Conservation (phyloP, 1,139 yeast genomes). For the Suhomyces wounanorum region DNA sequence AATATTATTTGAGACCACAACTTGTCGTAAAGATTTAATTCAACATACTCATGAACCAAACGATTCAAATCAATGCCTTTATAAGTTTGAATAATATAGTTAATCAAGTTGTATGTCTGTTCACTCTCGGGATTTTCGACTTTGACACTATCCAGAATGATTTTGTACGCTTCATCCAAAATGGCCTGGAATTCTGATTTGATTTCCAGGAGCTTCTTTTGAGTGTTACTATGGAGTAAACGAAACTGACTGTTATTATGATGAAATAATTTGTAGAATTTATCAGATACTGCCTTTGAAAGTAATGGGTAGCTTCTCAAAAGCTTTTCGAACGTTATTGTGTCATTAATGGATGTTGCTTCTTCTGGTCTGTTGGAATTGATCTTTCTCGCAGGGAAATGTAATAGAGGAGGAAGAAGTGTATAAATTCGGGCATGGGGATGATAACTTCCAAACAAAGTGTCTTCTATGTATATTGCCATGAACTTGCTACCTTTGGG, state of each 20-base stretch:
- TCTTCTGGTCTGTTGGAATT: not conserved
- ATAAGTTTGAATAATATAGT: slow-evolving; percentile 32
- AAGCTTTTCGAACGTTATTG: slow-evolving; percentile 32
- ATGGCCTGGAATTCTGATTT: slow-evolving; percentile 36
- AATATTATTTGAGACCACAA: slow-evolving; percentile 56
- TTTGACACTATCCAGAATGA: slow-evolving; percentile 45
- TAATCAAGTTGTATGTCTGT: slow-evolving; percentile 35
- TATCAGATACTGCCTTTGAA: slow-evolving; percentile 48
- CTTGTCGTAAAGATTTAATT: slow-evolving; percentile 62
- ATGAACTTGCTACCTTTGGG: slow-evolving; percentile 53
- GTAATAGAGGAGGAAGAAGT: slow-evolving; percentile 1
- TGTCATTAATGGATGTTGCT: slow-evolving; percentile 4
- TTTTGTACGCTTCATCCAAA: slow-evolving; percentile 39
- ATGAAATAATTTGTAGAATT: slow-evolving; percentile 46
- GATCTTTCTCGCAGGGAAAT: not conserved
- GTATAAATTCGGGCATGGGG: not conserved
- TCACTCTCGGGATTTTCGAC: slow-evolving; percentile 40
- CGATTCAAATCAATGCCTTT: slow-evolving; percentile 55
- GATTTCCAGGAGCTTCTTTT: slow-evolving; percentile 31
- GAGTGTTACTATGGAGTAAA: slow-evolving; percentile 32
- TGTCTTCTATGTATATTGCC: slow-evolving; percentile 53
- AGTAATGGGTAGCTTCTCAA: slow-evolving; percentile 50
- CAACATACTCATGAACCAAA: slow-evolving; percentile 70
- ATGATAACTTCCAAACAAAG: slow-evolving; percentile 42
- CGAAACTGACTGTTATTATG: slow-evolving; percentile 43